Base-by-base conservation (phyloP, 495 filamentous ascomycete genomes). In the Penicillium fimorum region DNA sequence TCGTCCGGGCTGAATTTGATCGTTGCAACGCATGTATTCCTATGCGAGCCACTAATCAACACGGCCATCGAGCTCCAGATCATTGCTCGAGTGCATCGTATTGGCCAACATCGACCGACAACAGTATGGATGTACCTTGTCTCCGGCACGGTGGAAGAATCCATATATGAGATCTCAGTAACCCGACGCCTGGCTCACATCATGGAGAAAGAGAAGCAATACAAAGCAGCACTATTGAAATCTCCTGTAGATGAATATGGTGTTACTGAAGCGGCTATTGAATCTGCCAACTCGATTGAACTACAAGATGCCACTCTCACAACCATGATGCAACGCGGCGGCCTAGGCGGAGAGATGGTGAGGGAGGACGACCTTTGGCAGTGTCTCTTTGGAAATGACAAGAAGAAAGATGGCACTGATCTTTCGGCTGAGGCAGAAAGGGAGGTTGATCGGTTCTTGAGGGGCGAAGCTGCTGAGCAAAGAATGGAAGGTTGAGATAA, bases 61-160 rank as follows among this genome's bases (percentile, higher is more conserved):
- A 89, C 92, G 6, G 91, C 93, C 2, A 84, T 98, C 9, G 93
- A 97, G 63, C 80, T 96, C 6, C 93, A 98, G 65, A 93, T 91
- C 3, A 95, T 97, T 61, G 91, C 92, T 6, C 87, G 93, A 46
- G 92, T 98, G 0, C 91, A 98, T 68, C 82, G 93, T 37, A 98
- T 98, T 52, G 93, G 93, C 0, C 93, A 98, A 70, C 81, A 85
- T 55, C 84, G 88, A 25, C 79, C 86, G 57, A 98, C 93, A 7
- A 96, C 91, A 2, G 93, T 97, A 5, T 98, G 91, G 88, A 88
- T 96, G 70, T 98, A 98, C 68, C 80, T 96, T 2, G 81, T 96
- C 20, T 84, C 87, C 4, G 88, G 87, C 45, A 96, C 93, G 0
- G 90, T 97, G 2, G 93, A 98, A 61, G 85, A 95, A 67, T 85